Percentiles rank a stretch among this genome's conserved stretches.
phyloP scores from a whole-genome alignment of 768 basidiomycete genomes.

The Tulasnella sp. region DNA sequence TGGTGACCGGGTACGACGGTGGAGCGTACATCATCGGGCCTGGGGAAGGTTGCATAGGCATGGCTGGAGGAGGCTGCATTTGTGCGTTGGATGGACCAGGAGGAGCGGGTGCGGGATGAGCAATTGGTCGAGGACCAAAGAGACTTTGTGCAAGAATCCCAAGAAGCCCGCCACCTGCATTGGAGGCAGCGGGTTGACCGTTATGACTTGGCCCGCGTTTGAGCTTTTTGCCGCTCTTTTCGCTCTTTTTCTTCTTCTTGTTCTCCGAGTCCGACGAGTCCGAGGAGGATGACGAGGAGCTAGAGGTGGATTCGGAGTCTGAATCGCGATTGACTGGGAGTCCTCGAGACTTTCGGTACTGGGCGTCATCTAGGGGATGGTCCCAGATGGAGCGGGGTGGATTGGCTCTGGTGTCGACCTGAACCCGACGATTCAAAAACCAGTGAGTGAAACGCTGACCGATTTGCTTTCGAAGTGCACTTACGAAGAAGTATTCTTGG shows the following conservation, averaged over 20 bases:
- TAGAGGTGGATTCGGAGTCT: not conserved
- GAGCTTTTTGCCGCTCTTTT: not conserved
- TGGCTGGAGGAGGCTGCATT: not conserved
- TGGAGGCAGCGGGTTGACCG: not conserved
- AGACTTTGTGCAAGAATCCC: not conserved
- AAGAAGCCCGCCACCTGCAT: not conserved
- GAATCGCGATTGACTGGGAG: not conserved
- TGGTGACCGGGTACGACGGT: not conserved
- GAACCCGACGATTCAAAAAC: not conserved
- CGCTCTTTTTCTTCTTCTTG: not conserved
- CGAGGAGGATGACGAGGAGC: not conserved
- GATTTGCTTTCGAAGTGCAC: conserved; percentile 8
- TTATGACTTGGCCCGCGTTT: not conserved
- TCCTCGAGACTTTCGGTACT: conserved; percentile 40
- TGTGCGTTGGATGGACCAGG: not conserved
- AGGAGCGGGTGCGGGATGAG: not conserved
- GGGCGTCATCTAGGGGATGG: conserved; percentile 60
- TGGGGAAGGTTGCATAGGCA: not conserved
- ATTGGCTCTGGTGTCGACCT: conserved; percentile 52
- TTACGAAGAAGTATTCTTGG: conserved; percentile 35
- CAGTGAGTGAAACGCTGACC: not conserved
- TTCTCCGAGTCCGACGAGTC: not conserved
- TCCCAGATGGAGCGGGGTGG: conserved; percentile 61
- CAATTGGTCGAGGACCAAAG: not conserved
- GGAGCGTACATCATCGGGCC: not conserved